Evolutionary conservation across 768 basidiomycete genomes (phyloP).

Genomic region (Auriscalpium vulgare): DNA sequence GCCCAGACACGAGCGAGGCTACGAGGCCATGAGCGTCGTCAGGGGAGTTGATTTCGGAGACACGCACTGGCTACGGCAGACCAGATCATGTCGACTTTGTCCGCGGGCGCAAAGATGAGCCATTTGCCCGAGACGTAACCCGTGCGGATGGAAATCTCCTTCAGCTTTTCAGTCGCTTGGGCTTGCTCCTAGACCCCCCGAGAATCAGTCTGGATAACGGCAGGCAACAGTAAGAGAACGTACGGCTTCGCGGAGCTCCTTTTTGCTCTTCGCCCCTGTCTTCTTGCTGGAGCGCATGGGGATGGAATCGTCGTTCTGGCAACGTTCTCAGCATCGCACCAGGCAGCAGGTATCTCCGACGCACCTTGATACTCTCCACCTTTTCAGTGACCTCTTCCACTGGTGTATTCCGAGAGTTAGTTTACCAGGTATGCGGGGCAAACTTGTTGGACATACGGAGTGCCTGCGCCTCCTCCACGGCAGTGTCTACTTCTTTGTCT

Average conservation of each 20-base stretch:
- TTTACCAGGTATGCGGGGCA: neutral
- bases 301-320: constrained; percentile 56
- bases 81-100: constrained; percentile 62
- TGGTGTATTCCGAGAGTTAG: constrained; percentile 17
- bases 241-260: constrained; percentile 66
- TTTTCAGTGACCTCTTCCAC: constrained; percentile 51
- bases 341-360: neutral
- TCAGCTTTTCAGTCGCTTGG: constrained; percentile 49
- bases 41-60: neutral
- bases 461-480: neutral
- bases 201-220: neutral
- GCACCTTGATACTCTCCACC: constrained; percentile 54
- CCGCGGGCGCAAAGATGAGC: constrained; percentile 56
- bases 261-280: constrained; percentile 65
- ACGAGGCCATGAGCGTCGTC: neutral
- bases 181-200: constrained; percentile 40
- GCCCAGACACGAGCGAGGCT: constrained; percentile 63
- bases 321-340: neutral
- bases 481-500: neutral
- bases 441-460: neutral
- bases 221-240: neutral
- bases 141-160: constrained; percentile 48
- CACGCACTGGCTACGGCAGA: constrained; percentile 48
- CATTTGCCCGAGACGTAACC: constrained; percentile 62
- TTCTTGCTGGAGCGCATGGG: constrained; percentile 65